Percentiles rank a stretch among this genome's conserved stretches.
These are phyloP conservation scores for Phallus indusiatus DNA, from an alignment of 768 basidiomycete species.

Conservation along the genomic window DNA sequence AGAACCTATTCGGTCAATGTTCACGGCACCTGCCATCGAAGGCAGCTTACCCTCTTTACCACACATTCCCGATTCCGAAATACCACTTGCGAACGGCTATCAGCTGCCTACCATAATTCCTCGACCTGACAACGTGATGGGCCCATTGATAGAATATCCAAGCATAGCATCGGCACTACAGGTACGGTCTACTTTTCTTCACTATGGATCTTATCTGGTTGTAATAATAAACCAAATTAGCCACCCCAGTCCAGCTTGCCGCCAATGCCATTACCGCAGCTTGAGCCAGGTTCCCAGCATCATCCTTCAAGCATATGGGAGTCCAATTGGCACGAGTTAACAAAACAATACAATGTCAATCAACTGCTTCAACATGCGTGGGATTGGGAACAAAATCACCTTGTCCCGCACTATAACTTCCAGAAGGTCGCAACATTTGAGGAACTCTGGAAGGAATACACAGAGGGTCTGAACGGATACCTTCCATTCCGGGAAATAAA, in stretches of 20 bases:
- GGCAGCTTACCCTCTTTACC: too few species aligned
- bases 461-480: slow-evolving; percentile 19
- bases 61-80: not conserved
- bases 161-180: not conserved
- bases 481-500: slow-evolving; percentile 13
- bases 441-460: slow-evolving; percentile 23
- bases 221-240: too few species aligned
- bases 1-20: not conserved
- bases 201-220: too few species aligned
- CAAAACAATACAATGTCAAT: not conserved
- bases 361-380: slow-evolving; percentile 18
- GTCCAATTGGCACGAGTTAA: not conserved
- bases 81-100: not conserved
- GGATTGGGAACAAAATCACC: slow-evolving; percentile 17
- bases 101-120: not conserved
- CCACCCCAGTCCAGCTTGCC: too few species aligned
- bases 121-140: not conserved
- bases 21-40: not conserved
- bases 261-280: not conserved
- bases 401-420: slow-evolving; percentile 20
- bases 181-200: not conserved
- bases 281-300: not conserved
- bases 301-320: not conserved
- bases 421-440: slow-evolving; percentile 11
- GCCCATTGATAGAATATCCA: not conserved